Percentiles rank a stretch among this genome's conserved stretches.
Conservation (phyloP, 2,329 filamentous ascomycete species). For the Xylaria arbuscula region DNA sequence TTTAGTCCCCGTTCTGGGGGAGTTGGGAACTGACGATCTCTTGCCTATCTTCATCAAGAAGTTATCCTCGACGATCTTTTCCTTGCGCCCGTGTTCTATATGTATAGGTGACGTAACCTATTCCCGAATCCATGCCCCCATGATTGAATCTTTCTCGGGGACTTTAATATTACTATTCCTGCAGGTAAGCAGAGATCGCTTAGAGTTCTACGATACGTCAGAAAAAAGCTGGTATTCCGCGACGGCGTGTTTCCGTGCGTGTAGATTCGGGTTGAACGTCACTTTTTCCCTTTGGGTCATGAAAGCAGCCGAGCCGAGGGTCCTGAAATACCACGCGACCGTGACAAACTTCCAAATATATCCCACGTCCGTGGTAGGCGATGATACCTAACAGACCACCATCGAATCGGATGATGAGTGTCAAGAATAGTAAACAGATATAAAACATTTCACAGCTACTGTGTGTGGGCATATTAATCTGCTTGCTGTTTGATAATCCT, state of each 20-base stretch:
- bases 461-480: not conserved
- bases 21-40: conserved; percentile 11
- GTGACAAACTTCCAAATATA: not conserved
- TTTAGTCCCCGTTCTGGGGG: conserved; percentile 8
- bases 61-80: conserved; percentile 23
- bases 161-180: conserved; percentile 13
- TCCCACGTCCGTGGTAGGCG: not conserved
- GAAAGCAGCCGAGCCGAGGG: not conserved
- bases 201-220: conserved; percentile 5
- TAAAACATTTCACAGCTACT: not conserved
- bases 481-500: not conserved
- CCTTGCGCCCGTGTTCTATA: conserved; percentile 5
- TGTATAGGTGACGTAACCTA: conserved; percentile 29
- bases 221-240: not conserved
- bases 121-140: conserved; percentile 4
- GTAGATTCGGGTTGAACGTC: too few relatives aligned
- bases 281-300: too few relatives aligned
- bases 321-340: conserved; percentile 1
- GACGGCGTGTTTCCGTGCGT: not conserved
- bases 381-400: not conserved
- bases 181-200: conserved; percentile 22
- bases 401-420: not conserved
- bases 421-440: not conserved
- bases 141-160: conserved; percentile 7
- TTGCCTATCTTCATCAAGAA: conserved; percentile 11